These are phyloP conservation scores for Leptographium radiaticola DNA, from an alignment of 2,329 filamentous ascomycete species.

Conservation along the genomic window DNA sequence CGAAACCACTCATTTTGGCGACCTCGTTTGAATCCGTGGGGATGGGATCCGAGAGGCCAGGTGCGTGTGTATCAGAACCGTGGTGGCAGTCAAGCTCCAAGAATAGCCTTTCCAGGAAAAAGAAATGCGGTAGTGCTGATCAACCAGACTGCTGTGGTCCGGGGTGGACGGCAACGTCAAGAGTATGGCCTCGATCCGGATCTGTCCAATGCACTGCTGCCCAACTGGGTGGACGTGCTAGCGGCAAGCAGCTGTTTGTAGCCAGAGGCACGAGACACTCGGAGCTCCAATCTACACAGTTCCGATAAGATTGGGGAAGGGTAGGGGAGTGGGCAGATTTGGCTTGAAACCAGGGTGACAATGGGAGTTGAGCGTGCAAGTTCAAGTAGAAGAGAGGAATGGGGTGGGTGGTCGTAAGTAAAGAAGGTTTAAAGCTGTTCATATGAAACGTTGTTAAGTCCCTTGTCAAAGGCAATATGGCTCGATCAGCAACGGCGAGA, in stretches of 20 bases:
- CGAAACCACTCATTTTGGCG: slow-evolving; percentile 38
- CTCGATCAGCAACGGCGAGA: slow-evolving; percentile 42
- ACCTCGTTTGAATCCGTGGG: not conserved
- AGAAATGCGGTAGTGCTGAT: not conserved
- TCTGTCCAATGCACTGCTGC: not conserved
- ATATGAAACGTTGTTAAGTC: slow-evolving; percentile 4
- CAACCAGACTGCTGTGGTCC: not conserved
- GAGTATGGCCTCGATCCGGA: not conserved
- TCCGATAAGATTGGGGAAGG: too few species aligned
- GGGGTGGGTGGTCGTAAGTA: slow-evolving; percentile 26
- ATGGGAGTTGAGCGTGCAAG: slow-evolving; percentile 2
- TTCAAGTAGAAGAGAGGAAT: slow-evolving; percentile 4
- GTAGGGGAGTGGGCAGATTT: not conserved
- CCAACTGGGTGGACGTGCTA: not conserved
- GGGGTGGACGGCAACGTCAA: not conserved
- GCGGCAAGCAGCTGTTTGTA: not conserved
- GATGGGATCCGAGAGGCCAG: not conserved
- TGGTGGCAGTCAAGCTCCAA: not conserved
- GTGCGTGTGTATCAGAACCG: not conserved
- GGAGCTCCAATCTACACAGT: not conserved
- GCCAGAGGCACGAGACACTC: not conserved
- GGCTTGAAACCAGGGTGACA: not conserved
- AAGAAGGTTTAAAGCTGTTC: slow-evolving; percentile 19
- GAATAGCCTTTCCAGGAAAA: not conserved
- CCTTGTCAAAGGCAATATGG: slow-evolving; percentile 14